Evolutionary conservation across 2,329 filamentous ascomycete genomes (phyloP).

Genomic region (Cladobotryum protrusum): DNA sequence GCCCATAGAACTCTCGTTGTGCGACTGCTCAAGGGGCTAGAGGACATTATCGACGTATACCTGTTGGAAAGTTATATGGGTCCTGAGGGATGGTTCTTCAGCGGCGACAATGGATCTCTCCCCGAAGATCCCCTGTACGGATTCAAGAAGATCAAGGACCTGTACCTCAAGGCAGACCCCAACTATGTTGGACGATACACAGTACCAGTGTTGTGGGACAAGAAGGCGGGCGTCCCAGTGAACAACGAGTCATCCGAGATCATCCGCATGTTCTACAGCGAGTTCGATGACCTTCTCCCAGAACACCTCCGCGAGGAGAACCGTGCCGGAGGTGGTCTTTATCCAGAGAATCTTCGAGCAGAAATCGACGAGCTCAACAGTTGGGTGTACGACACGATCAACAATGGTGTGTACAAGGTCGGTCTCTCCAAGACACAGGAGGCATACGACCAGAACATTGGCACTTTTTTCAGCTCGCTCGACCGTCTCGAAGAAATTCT

Average conservation of each 20-base stretch:
- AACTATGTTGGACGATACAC: conserved; percentile 66
- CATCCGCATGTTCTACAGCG: conserved; percentile 73
- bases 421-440: conserved; percentile 62
- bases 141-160: conserved; percentile 59
- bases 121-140: conserved; percentile 56
- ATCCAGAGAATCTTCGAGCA: conserved; percentile 43
- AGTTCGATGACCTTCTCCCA: conserved; percentile 58
- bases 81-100: conserved; percentile 49
- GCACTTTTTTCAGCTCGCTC: conserved; percentile 55
- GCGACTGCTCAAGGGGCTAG: conserved; percentile 65
- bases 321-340: conserved; percentile 47
- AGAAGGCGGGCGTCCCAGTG: conserved; percentile 62
- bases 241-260: conserved; percentile 82
- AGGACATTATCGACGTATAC: conserved; percentile 62
- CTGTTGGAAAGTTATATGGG: conserved; percentile 61
- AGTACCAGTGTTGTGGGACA: conserved; percentile 67
- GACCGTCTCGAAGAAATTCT: conserved; percentile 58
- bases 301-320: conserved; percentile 45
- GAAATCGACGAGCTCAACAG: conserved; percentile 61
- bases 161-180: conserved; percentile 64
- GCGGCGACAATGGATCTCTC: conserved; percentile 41
- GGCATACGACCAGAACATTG: conserved; percentile 58
- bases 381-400: conserved; percentile 56
- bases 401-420: conserved; percentile 46
- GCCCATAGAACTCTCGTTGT: conserved; percentile 70